Base-by-base conservation (phyloP, 2,329 filamentous ascomycete species). In the Aspergillus brunneoviolaceus region DNA sequence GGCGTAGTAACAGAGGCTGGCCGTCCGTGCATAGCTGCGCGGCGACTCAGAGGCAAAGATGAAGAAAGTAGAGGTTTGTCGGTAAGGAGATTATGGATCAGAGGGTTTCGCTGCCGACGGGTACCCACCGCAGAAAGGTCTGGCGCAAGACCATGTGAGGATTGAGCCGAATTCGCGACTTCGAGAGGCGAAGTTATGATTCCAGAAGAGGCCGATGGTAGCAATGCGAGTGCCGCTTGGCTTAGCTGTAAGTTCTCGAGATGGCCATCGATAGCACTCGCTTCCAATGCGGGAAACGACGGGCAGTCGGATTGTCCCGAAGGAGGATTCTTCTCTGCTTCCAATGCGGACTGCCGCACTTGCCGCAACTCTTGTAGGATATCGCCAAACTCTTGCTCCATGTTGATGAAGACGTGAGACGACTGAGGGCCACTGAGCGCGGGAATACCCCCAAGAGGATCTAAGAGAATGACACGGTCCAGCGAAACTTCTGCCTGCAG, bases 81-180 rank as follows among this genome's bases (percentile, higher is more conserved):
- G 2, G 95, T 99, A 10, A 99, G 84, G 1, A 99, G 85, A 69
- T 97, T 98, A 76, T 99, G 92, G 50, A 99, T 95, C 1, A 99
- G 81, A 0, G 93, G 92, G 69, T 99, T 99, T 70, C 85, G 85
- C 59, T 86, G 84, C 75, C 83, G 79, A 74, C 84, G 81, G 56
- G 84, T 86, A 59, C 80, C 80, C 60, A 86, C 80, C 53, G 82
- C 80, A 5, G 80, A 77, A 9, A 74, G 64, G 57, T 77, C 75
- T 27, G 71, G 60, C 3, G 61, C 61, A 14, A 69, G 60, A 10
- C 68, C 63, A 42, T 70, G 64, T 1, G 71, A 63, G 39, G 69
- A 63, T 25, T 67, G 67, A 14, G 80, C 76, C 35, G 83, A 85
- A 61, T 82, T 85, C 62, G 93, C 92, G 14, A 92, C 93, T 70